Percentiles rank a stretch among this genome's conserved stretches.
Evolutionary conservation across 1,284 basidiomycete genomes (phyloP).

Genomic region (Pascua guehoae): DNA sequence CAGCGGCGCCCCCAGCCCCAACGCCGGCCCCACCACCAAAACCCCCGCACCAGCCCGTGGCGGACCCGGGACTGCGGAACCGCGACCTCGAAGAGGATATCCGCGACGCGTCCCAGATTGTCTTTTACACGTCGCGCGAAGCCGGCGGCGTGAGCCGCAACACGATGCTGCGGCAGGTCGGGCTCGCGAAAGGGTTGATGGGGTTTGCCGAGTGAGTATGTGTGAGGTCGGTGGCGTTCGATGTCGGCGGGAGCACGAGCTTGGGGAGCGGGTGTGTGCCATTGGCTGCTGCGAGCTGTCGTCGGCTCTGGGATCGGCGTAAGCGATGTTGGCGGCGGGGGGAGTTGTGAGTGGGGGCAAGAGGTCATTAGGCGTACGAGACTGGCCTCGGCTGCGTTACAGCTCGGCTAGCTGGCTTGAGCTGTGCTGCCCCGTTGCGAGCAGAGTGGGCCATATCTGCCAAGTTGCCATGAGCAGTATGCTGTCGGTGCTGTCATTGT

Average conservation of each 20-base stretch:
- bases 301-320: no score
- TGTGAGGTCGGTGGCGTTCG: not conserved
- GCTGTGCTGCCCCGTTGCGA: no score
- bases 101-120: conserved; percentile 41
- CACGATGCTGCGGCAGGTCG: conserved; percentile 43
- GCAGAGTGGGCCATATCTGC: no score
- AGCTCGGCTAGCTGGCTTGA: no score
- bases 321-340: no score
- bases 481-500: no score
- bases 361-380: no score
- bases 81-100: conserved; percentile 41
- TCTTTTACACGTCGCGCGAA: conserved; percentile 42
- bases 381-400: no score
- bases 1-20: not conserved
- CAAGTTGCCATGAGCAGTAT: no score
- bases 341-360: no score
- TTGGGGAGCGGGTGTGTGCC: not conserved
- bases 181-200: conserved; percentile 43
- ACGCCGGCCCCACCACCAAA: not conserved
- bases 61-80: conserved; percentile 13
- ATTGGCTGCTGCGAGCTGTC: no score
- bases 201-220: conserved; percentile 31
- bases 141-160: conserved; percentile 37
- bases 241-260: not conserved
- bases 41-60: not conserved